These are phyloP conservation scores for Pyrenophora tritici-repentis DNA, from an alignment of 2,329 filamentous ascomycete species.

Conservation along the genomic window DNA sequence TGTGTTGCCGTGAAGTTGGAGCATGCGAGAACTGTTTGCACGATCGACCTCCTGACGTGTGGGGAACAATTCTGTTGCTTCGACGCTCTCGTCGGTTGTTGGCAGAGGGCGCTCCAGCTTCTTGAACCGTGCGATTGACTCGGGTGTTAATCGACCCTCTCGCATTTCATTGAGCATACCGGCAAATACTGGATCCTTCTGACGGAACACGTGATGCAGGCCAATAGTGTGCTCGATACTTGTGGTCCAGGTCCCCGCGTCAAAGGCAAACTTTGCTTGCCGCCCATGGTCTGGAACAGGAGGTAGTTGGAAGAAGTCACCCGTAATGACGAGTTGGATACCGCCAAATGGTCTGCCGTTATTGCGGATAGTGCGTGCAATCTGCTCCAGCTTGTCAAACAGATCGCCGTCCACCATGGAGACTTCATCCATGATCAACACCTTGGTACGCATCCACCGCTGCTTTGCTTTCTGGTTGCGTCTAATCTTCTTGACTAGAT, in stretches of 20 bases:
- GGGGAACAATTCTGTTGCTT: slow-evolving; percentile 91
- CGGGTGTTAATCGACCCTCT: slow-evolving; percentile 76
- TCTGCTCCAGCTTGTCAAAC: slow-evolving; percentile 92
- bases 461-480: slow-evolving; percentile 85
- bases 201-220: slow-evolving; percentile 93
- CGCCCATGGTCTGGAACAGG: slow-evolving; percentile 82
- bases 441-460: slow-evolving; percentile 86
- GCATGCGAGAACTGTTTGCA: slow-evolving; percentile 78
- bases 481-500: slow-evolving; percentile 87
- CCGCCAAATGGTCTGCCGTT: slow-evolving; percentile 93
- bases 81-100: slow-evolving; percentile 72
- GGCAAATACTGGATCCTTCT: slow-evolving; percentile 88
- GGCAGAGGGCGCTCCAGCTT: slow-evolving; percentile 67
- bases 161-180: slow-evolving; percentile 98
- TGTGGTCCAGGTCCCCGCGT: slow-evolving; percentile 88
- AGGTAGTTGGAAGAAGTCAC: slow-evolving; percentile 96
- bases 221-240: slow-evolving; percentile 95
- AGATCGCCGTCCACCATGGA: slow-evolving; percentile 98
- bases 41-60: slow-evolving; percentile 87
- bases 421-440: slow-evolving; percentile 90
- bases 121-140: slow-evolving; percentile 77
- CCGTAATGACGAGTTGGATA: slow-evolving; percentile 93
- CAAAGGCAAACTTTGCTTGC: slow-evolving; percentile 86
- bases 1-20: slow-evolving; percentile 68
- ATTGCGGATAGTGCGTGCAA: slow-evolving; percentile 83